A percentile compares a stretch with the other conserved stretches of the same genome.
Evolutionary conservation across 768 basidiomycete genomes (phyloP).

Genomic region (Auriscalpium orientale): DNA sequence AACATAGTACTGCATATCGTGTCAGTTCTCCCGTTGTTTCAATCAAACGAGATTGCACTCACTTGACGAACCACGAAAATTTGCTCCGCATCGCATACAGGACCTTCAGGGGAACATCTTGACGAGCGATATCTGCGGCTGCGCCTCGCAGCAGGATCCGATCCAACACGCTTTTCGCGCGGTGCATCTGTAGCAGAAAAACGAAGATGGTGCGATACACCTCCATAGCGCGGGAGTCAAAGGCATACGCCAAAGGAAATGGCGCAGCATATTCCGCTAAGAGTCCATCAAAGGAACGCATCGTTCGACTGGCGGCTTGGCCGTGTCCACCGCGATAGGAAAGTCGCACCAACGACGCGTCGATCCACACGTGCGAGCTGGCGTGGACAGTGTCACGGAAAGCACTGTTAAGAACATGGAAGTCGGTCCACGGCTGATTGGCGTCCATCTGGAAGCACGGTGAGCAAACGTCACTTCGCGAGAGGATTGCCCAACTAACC

Average conservation of each 20-base stretch:
- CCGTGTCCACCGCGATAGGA: constrained; percentile 52
- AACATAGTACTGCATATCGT: constrained; percentile 43
- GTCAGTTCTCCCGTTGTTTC: background rate
- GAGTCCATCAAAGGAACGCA: constrained; percentile 60
- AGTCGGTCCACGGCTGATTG: constrained; percentile 67
- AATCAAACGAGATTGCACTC: constrained; percentile 22
- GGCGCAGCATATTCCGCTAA: constrained; percentile 74
- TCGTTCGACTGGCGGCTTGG: constrained; percentile 40
- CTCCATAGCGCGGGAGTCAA: constrained; percentile 47
- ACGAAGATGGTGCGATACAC: constrained; percentile 62
- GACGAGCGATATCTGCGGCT: constrained; percentile 23
- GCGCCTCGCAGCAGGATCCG: constrained; percentile 58
- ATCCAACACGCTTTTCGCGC: constrained; percentile 67
- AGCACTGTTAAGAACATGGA: constrained; percentile 76
- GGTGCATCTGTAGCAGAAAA: constrained; percentile 64
- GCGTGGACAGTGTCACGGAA: constrained; percentile 61
- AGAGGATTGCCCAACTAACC: constrained; percentile 30
- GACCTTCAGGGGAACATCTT: constrained; percentile 48
- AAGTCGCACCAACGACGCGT: constrained; percentile 62
- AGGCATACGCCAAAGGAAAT: constrained; percentile 76
- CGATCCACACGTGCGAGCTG: constrained; percentile 48
- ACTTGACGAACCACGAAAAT: constrained; percentile 84
- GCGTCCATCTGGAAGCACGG: constrained; percentile 55
- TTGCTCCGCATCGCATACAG: constrained; percentile 74
- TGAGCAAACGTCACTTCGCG: background rate